Conservation (phyloP, 352 stramenopile species). For the Phytophthora meadii region DNA sequence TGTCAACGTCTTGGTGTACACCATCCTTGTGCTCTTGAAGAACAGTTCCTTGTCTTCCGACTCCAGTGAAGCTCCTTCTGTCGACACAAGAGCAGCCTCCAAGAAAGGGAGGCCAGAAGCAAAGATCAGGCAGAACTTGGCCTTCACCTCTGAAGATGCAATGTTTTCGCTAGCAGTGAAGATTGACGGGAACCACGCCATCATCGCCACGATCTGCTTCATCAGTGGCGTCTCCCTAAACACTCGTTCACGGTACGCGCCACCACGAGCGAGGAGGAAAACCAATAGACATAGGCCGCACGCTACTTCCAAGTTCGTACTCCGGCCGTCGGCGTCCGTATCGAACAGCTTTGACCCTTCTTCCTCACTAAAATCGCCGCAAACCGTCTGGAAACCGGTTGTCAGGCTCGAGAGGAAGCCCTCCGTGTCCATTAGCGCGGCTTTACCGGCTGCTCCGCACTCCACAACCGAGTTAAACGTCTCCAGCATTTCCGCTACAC, state of each 20-base stretch:
- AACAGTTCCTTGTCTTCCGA: slow-evolving; percentile 25
- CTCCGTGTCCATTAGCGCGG: slow-evolving; percentile 56
- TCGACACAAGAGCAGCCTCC: slow-evolving; percentile 49
- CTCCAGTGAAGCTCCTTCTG: slow-evolving; percentile 24
- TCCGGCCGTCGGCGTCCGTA: slow-evolving; percentile 24
- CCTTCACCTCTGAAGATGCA: slow-evolving; percentile 29
- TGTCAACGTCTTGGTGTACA: slow-evolving; percentile 46
- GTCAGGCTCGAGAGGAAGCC: slow-evolving; percentile 57
- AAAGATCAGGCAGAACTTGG: slow-evolving; percentile 49
- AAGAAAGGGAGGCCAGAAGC: slow-evolving; percentile 56
- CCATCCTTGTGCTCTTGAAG: slow-evolving; percentile 29
- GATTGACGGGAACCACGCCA: slow-evolving; percentile 58
- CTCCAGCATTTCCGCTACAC: slow-evolving; percentile 57
- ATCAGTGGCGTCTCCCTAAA: slow-evolving; percentile 42
- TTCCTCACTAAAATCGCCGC: slow-evolving; percentile 30
- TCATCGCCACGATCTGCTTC: slow-evolving; percentile 37
- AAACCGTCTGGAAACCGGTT: slow-evolving; percentile 34
- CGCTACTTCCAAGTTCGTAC: slow-evolving; percentile 52
- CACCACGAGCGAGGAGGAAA: slow-evolving; percentile 47
- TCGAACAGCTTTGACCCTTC: slow-evolving; percentile 26
- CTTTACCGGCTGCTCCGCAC: slow-evolving; percentile 51
- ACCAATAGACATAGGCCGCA: slow-evolving; percentile 64
- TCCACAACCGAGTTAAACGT: slow-evolving; percentile 70
- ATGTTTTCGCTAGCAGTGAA: slow-evolving; percentile 34
- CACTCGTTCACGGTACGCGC: slow-evolving; percentile 53